Evolutionary conservation across 2,329 filamentous ascomycete species (phyloP), one percentile per base, ranked within the genome.

Genomic region (Thelonectria rubi): DNA sequence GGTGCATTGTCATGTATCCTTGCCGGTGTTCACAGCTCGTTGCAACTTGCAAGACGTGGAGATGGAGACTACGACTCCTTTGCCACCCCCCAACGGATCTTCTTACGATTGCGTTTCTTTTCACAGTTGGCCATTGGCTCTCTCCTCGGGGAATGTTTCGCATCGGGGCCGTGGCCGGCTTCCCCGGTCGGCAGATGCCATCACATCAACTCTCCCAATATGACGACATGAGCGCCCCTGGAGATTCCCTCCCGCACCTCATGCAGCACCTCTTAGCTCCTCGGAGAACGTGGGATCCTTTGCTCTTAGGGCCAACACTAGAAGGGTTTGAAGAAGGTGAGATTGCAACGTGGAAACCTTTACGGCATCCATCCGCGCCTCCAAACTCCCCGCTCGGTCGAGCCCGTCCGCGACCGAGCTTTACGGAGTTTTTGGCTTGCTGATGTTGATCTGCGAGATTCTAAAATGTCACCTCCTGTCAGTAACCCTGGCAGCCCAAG

Each of bases 101-200:
- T 30, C 26, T 30, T 30, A 30, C 34, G 11, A 15, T 37, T 37
- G 14, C 34, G 34, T 37, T 37, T n/a, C 4, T 9, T n/a, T 15
- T 20, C 3, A 11, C 7, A 18, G 21, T 32, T 18, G 12, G 17
- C 5, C 4, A 21, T 34, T 12, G n/a, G 32, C 14, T 39, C 9
- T 20, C 12, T 9, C 14, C 21, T 55, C n/a, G 11, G 39, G 45
- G 24, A 9, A 20, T 5, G 24, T 20, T n/a, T 14, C 14, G 34
- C 14, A 45, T 37, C 18, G 10, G 30, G 45, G 20, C 26, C 34
- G 14, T 37, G 57, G 50, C 46, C 47, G 43, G 52, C 53, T 45
- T 60, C 50, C 58, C 59, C 55, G 50, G 54, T 62, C 39, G 37
- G 50, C 24, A 58, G 46, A 58, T 58, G 14, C 24, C 21, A 58